A percentile compares a stretch with the other conserved stretches of the same genome.
phyloP scores from a whole-genome alignment of 352 stramenopile species.

The Phytophthora capsici region DNA sequence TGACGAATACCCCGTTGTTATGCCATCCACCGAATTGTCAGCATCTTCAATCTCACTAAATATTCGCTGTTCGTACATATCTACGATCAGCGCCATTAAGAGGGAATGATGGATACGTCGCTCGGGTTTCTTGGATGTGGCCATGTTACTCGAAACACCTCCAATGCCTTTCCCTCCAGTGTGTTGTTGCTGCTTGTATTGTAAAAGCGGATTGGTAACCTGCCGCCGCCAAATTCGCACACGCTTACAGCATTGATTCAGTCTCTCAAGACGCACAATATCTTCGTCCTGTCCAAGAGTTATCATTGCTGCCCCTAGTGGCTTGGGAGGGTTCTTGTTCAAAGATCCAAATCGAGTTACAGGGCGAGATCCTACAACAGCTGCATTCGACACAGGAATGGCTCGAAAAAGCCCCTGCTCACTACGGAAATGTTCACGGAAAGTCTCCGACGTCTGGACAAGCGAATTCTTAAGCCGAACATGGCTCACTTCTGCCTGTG shows the following conservation, averaged over 20 bases:
- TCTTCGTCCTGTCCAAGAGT: constrained; percentile 42
- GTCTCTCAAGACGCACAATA: constrained; percentile 58
- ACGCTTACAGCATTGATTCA: constrained; percentile 79
- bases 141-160: constrained; percentile 13
- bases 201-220: constrained; percentile 67
- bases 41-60: constrained; percentile 47
- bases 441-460: constrained; percentile 47
- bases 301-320: not conserved
- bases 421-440: constrained; percentile 52
- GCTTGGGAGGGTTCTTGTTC: constrained; percentile 14
- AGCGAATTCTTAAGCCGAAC: constrained; percentile 67
- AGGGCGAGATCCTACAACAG: constrained; percentile 1
- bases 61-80: constrained; percentile 76
- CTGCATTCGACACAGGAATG: not conserved
- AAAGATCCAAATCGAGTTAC: constrained; percentile 7
- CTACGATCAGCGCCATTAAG: constrained; percentile 72
- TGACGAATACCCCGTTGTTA: constrained; percentile 11
- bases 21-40: constrained; percentile 16
- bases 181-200: constrained; percentile 62
- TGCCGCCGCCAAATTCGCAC: constrained; percentile 73
- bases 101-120: constrained; percentile 74
- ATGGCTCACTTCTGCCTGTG: constrained; percentile 62
- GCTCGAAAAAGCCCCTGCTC: constrained; percentile 63
- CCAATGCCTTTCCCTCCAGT: constrained; percentile 12
- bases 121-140: constrained; percentile 56